Percentiles rank a stretch among this genome's conserved stretches.
phyloP scores from a whole-genome alignment of 306 rosid species.

The Medicago ruthenica region DNA sequence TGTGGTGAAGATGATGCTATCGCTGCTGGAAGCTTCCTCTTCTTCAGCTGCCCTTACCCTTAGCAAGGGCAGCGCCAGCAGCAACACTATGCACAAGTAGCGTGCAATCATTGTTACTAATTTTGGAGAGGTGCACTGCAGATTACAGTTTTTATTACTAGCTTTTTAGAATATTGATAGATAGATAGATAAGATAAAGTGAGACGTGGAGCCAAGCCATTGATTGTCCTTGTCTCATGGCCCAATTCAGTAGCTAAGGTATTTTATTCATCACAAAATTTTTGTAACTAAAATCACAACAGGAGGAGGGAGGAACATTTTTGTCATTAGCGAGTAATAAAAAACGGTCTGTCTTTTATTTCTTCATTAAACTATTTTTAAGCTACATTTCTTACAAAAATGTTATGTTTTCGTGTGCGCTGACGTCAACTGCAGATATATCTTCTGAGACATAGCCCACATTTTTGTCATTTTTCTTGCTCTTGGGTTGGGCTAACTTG shows the following conservation, averaged over 20 bases:
- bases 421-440: conserved; percentile 35
- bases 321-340: no score
- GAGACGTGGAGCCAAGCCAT: background rate
- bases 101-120: conserved; percentile 39
- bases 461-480: no score
- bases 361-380: no score
- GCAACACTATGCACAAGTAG: background rate
- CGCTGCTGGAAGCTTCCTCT: conserved; percentile 5
- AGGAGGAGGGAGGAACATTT: background rate
- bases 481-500: no score
- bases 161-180: no score
- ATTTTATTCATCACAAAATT: conserved; percentile 13
- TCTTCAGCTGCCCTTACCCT: conserved; percentile 20
- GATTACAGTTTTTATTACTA: no score
- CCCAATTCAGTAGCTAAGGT: background rate
- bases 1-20: conserved; percentile 74
- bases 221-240: background rate
- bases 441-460: background rate
- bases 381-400: no score
- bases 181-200: conserved; percentile 11
- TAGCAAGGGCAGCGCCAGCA: background rate
- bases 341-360: no score
- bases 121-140: background rate
- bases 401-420: conserved; percentile 32
- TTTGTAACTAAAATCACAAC: background rate